These are phyloP conservation scores for Cordyceps tenuipes DNA, from an alignment of 2,329 filamentous ascomycete genomes.

Conservation along the genomic window DNA sequence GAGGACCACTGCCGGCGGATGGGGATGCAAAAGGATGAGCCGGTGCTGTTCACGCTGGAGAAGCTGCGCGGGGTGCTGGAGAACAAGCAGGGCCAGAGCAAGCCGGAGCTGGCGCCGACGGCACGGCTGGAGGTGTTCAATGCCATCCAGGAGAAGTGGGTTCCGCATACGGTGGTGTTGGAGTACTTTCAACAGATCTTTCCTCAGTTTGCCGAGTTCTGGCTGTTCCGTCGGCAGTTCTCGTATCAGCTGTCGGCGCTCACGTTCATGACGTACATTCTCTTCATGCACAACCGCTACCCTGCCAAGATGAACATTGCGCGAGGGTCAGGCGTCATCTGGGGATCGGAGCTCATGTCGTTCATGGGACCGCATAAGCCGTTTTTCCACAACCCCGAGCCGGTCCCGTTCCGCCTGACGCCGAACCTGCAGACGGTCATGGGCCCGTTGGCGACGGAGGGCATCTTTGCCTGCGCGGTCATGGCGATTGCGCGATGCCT, in stretches of 20 bases:
- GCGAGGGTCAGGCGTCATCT: conserved; percentile 80
- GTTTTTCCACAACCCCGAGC: conserved; percentile 89
- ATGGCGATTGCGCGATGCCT: conserved; percentile 96
- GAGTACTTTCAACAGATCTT: conserved; percentile 87
- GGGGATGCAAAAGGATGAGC: conserved; percentile 87
- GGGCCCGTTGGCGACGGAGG: conserved; percentile 91
- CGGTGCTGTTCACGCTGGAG: conserved; percentile 90
- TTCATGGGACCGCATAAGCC: conserved; percentile 78
- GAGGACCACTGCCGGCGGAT: conserved; percentile 91
- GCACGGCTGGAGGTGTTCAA: conserved; percentile 86
- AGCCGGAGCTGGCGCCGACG: conserved; percentile 59
- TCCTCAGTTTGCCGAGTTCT: conserved; percentile 87
- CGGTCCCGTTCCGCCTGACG: conserved; percentile 93
- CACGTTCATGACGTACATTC: conserved; percentile 97
- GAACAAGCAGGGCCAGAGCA: conserved; percentile 50
- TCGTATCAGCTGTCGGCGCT: conserved; percentile 90
- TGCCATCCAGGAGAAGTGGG: conserved; percentile 89
- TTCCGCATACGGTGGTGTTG: conserved; percentile 71
- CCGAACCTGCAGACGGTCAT: conserved; percentile 94
- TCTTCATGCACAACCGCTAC: conserved; percentile 94
- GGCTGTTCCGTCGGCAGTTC: conserved; percentile 96
- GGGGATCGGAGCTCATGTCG: conserved; percentile 91
- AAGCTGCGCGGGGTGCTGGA: conserved; percentile 74
- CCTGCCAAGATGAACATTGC: conserved; percentile 94
- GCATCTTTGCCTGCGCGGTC: conserved; percentile 87